Conservation (phyloP, 139 green algal genomes). For the Haematococcus sp. region DNA sequence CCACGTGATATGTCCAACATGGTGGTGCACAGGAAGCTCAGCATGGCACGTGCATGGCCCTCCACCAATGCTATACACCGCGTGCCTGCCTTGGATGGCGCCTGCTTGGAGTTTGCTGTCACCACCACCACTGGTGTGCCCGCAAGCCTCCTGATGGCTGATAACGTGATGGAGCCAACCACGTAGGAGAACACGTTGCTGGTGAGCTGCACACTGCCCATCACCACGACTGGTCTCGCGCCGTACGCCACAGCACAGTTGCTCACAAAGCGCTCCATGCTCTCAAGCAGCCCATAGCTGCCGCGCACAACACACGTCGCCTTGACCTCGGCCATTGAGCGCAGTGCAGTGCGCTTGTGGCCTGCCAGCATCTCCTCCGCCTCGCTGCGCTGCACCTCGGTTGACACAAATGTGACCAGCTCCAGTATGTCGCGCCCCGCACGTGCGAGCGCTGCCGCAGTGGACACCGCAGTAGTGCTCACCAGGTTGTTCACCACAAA, state of each 20-base stretch:
- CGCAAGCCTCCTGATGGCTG: conserved; percentile 17
- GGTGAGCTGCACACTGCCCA: conserved; percentile 37
- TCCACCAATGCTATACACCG: conserved; percentile 33
- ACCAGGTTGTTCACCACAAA: conserved; percentile 19
- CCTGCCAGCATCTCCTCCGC: conserved; percentile 14
- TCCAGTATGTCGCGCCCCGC: conserved; percentile 15
- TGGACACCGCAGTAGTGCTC: background rate
- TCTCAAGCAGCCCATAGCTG: conserved; percentile 30
- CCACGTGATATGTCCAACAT: conserved; percentile 18
- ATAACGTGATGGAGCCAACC: conserved; percentile 24
- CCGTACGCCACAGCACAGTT: background rate
- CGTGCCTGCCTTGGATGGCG: conserved; percentile 7
- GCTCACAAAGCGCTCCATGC: conserved; percentile 26
- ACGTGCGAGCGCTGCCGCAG: conserved; percentile 7
- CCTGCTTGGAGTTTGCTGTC: conserved; percentile 31
- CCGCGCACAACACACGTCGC: conserved; percentile 15
- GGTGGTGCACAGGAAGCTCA: conserved; percentile 21
- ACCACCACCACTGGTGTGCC: conserved; percentile 33
- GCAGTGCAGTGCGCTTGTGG: background rate
- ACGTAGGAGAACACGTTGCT: conserved; percentile 18
- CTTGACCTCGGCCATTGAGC: conserved; percentile 9
- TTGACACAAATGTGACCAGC: conserved; percentile 27
- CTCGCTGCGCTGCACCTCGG: conserved; percentile 1
- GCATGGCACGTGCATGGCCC: conserved; percentile 18
- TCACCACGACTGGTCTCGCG: conserved; percentile 24